A percentile compares a stretch with the other conserved stretches of the same genome.
phyloP scores from a whole-genome alignment of 805 yeast genomes.

The Candida boleticola region DNA sequence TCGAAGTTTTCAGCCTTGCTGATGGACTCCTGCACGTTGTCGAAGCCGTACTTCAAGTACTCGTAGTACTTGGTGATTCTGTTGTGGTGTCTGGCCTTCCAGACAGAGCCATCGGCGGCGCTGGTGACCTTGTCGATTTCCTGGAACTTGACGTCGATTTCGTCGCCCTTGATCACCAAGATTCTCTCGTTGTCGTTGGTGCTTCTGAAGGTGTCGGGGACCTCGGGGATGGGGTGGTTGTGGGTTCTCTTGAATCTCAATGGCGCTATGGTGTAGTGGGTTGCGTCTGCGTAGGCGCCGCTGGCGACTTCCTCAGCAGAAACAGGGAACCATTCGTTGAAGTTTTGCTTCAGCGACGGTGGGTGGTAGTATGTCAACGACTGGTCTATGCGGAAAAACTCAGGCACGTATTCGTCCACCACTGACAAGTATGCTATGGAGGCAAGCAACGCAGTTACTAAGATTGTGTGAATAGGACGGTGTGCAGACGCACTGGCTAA shows the following conservation, averaged over 20 bases:
- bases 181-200: conserved; percentile 43
- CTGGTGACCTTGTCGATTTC: conserved; percentile 23
- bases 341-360: conserved; percentile 15
- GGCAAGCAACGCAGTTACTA: conserved; percentile 68
- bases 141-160: conserved; percentile 21
- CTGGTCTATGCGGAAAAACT: conserved; percentile 36
- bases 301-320: conserved; percentile 31
- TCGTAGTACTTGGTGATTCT: conserved; percentile 57
- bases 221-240: conserved; percentile 40
- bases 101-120: conserved; percentile 40
- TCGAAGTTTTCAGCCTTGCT: conserved; percentile 84
- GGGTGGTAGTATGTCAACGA: conserved; percentile 33
- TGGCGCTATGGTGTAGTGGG: conserved; percentile 52
- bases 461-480: conserved; percentile 84
- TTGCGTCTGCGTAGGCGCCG: conserved; percentile 36
- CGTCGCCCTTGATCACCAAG: conserved; percentile 33
- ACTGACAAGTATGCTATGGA: conserved; percentile 77
- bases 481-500: conserved; percentile 65
- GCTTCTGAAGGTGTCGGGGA: conserved; percentile 23
- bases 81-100: conserved; percentile 61
- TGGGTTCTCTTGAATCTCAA: conserved; percentile 52
- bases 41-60: conserved; percentile 39
- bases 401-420: conserved; percentile 63
- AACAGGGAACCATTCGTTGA: conserved; percentile 48
- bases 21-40: conserved; percentile 45